These are phyloP conservation scores for Pleurotus eryngii DNA, from an alignment of 768 basidiomycete species.

Conservation along the genomic window DNA sequence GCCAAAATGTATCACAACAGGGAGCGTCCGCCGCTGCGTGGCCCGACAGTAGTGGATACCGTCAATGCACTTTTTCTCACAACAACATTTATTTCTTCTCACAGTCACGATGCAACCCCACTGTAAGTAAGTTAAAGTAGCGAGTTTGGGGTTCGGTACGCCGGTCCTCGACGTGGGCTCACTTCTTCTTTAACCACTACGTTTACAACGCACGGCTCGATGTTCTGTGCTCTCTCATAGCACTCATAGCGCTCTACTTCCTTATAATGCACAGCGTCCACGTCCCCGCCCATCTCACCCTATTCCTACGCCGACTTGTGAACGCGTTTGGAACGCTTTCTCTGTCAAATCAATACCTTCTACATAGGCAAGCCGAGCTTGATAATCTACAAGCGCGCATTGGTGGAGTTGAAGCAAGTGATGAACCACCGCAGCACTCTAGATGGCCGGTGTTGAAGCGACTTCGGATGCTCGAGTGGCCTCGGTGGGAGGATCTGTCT, in stretches of 20 bases:
- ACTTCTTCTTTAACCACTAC: too few species aligned
- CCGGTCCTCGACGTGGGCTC: too few species aligned
- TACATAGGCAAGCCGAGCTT: slow-evolving; percentile 22
- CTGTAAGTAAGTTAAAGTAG: too few species aligned
- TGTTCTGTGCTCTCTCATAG: too few species aligned
- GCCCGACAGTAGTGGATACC: too few species aligned
- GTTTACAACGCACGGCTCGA: too few species aligned
- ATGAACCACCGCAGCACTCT: background rate
- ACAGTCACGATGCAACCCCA: too few species aligned
- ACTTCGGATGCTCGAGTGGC: background rate
- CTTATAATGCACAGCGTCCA: slow-evolving; percentile 37
- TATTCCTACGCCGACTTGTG: slow-evolving; percentile 61
- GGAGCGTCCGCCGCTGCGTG: too few species aligned
- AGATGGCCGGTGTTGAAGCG: slow-evolving; percentile 3
- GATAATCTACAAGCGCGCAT: background rate
- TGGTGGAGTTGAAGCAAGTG: background rate
- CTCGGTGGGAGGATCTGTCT: background rate
- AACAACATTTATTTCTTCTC: too few species aligned
- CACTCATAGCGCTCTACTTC: background rate
- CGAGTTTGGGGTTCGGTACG: too few species aligned
- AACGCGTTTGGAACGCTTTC: slow-evolving; percentile 70
- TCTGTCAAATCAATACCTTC: slow-evolving; percentile 61
- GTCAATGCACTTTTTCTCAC: too few species aligned
- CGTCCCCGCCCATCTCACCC: slow-evolving; percentile 58
- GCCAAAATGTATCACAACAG: too few species aligned